phyloP scores from a whole-genome alignment of 768 basidiomycete species.

The Tricholoma flavovirens region DNA sequence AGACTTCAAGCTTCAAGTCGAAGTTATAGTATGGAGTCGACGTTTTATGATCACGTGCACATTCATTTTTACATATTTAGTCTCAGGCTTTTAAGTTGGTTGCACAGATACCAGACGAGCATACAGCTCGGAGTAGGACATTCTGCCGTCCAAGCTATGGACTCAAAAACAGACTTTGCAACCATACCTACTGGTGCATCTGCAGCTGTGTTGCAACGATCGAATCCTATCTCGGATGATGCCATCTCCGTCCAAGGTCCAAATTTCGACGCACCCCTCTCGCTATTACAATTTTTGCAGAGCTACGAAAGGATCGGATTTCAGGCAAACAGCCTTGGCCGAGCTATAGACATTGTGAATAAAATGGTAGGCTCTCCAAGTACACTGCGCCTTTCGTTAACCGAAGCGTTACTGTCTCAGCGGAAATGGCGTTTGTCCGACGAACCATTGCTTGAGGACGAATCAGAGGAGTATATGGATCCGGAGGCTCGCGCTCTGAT shows the following conservation, averaged over 20 bases:
- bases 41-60: background rate
- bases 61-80: background rate
- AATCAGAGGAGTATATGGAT: slow-evolving; percentile 58
- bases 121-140: no score
- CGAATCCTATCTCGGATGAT: slow-evolving; percentile 60
- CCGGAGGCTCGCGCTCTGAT: slow-evolving; percentile 60
- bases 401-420: slow-evolving; percentile 33
- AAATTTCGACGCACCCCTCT: slow-evolving; percentile 66
- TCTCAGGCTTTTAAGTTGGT: background rate
- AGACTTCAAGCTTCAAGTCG: slow-evolving; percentile 3
- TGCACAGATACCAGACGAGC: no score
- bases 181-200: slow-evolving; percentile 54
- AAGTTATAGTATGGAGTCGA: background rate
- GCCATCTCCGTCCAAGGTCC: slow-evolving; percentile 81
- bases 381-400: background rate
- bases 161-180: slow-evolving; percentile 2
- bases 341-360: slow-evolving; percentile 86
- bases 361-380: slow-evolving; percentile 63
- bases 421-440: slow-evolving; percentile 86
- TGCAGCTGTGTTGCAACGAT: slow-evolving; percentile 72
- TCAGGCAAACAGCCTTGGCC: slow-evolving; percentile 90
- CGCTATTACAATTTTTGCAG: slow-evolving; percentile 62
- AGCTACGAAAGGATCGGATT: slow-evolving; percentile 93
- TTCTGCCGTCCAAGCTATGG: slow-evolving; percentile 2
- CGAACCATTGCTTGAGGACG: slow-evolving; percentile 67